These are phyloP conservation scores for Xerophyta viscosa DNA, from an alignment of 106 monocot species.

Conservation along the genomic window DNA sequence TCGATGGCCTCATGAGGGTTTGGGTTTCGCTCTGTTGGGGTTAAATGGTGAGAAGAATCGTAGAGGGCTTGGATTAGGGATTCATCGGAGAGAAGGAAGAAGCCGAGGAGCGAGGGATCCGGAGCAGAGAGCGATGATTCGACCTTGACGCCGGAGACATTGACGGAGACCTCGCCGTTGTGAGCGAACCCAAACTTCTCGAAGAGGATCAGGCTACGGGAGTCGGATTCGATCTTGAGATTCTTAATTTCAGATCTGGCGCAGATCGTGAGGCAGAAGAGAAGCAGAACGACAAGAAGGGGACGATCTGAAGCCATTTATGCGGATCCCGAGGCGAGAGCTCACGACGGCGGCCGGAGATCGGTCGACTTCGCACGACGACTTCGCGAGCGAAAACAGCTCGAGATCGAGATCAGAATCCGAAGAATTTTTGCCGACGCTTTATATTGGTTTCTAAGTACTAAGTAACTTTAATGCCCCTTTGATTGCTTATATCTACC, in stretches of 20 bases:
- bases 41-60: conserved; percentile 14
- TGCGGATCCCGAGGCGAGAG: too few relatives aligned
- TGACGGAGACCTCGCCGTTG: conserved; percentile 37
- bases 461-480: too few relatives aligned
- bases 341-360: too few relatives aligned
- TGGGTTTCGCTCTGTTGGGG: conserved; percentile 1
- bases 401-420: too few relatives aligned
- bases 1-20: conserved; percentile 4
- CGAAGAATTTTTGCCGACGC: too few relatives aligned
- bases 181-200: conserved; percentile 72
- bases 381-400: too few relatives aligned
- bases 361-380: too few relatives aligned
- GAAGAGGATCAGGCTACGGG: conserved; percentile 59
- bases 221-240: conserved; percentile 43
- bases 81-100: conserved; percentile 74
- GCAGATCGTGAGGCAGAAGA: not conserved
- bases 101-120: conserved; percentile 55
- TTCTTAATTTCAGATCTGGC: conserved; percentile 53
- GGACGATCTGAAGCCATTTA: too few relatives aligned
- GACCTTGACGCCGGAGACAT: conserved; percentile 29
- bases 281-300: too few relatives aligned
- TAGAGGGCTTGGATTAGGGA: conserved; percentile 51
- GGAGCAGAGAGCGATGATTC: conserved; percentile 15
- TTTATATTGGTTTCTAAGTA: too few relatives aligned
- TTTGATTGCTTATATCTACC: too few relatives aligned